phyloP scores from a whole-genome alignment of 2,329 filamentous ascomycete genomes.

The Alternaria alternata region DNA sequence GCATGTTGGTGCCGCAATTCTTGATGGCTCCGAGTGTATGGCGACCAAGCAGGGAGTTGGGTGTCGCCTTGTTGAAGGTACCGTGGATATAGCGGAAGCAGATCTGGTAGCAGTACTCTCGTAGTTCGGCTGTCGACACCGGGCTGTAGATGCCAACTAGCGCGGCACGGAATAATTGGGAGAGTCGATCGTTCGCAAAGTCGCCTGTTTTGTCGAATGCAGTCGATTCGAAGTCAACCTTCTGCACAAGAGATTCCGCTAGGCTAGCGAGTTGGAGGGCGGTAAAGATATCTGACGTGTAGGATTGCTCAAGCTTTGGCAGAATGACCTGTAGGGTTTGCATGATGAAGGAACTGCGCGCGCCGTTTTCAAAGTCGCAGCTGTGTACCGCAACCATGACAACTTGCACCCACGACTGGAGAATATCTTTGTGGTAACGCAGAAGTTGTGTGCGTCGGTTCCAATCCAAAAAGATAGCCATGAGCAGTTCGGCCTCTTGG shows the following conservation, averaged over 20 bases:
- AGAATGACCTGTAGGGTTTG: conserved; percentile 87
- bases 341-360: conserved; percentile 79
- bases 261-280: conserved; percentile 80
- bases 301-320: conserved; percentile 82
- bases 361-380: conserved; percentile 77
- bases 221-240: conserved; percentile 67
- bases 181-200: conserved; percentile 85
- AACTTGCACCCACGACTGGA: conserved; percentile 85
- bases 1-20: conserved; percentile 79
- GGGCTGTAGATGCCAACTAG: conserved; percentile 80
- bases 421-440: conserved; percentile 68
- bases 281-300: conserved; percentile 72
- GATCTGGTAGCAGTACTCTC: conserved; percentile 89
- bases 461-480: conserved; percentile 68
- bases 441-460: conserved; percentile 70
- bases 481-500: conserved; percentile 63
- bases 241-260: conserved; percentile 75
- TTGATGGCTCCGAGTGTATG: conserved; percentile 75
- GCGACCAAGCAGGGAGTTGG: conserved; percentile 44
- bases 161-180: conserved; percentile 89
- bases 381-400: conserved; percentile 83
- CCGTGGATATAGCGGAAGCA: conserved; percentile 84
- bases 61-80: conserved; percentile 61
- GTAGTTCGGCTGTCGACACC: conserved; percentile 73
- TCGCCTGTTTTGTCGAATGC: conserved; percentile 64